phyloP scores from a whole-genome alignment of 2,329 filamentous ascomycete genomes.

The Didymella pinodella region DNA sequence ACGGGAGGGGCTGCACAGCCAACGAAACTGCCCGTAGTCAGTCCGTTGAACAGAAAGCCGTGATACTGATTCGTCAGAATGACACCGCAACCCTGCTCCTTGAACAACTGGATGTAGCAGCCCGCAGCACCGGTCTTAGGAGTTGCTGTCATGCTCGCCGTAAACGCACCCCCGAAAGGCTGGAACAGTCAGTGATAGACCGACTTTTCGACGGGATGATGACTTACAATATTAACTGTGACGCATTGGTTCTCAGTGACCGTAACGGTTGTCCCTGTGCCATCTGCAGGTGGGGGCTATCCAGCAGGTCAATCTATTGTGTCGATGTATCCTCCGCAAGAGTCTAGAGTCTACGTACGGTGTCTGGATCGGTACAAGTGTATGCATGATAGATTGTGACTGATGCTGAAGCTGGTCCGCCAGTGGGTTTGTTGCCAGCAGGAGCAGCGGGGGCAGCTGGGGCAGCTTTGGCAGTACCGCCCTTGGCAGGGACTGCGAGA shows the following conservation, averaged over 20 bases:
- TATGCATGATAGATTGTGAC: conserved; percentile 4
- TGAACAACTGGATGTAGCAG: conserved; percentile 13
- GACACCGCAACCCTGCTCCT: conserved; percentile 11
- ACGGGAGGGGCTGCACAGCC: conserved; percentile 7
- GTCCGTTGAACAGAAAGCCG: conserved; percentile 8
- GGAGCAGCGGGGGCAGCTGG: conserved; percentile 1
- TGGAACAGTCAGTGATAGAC: not conserved
- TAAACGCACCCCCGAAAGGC: conserved; percentile 13
- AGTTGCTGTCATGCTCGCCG: conserved; percentile 1
- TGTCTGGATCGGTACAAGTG: not conserved
- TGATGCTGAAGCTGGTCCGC: conserved; percentile 3
- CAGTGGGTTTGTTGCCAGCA: not conserved
- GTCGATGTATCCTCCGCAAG: too few species aligned
- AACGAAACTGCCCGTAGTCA: not conserved
- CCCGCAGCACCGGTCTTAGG: conserved; percentile 9
- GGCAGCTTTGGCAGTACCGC: not conserved
- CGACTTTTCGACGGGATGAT: not conserved
- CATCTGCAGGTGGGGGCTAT: conserved; percentile 1
- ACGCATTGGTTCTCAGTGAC: conserved; percentile 7
- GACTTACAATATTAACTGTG: conserved; percentile 1
- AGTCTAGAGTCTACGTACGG: not conserved
- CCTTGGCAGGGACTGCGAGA: not conserved
- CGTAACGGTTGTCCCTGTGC: not conserved
- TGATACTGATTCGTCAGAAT: conserved; percentile 15
- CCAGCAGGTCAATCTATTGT: not conserved